Base-by-base conservation (phyloP, 345 rosid genomes). In the Arabidopsis arenosa region DNA sequence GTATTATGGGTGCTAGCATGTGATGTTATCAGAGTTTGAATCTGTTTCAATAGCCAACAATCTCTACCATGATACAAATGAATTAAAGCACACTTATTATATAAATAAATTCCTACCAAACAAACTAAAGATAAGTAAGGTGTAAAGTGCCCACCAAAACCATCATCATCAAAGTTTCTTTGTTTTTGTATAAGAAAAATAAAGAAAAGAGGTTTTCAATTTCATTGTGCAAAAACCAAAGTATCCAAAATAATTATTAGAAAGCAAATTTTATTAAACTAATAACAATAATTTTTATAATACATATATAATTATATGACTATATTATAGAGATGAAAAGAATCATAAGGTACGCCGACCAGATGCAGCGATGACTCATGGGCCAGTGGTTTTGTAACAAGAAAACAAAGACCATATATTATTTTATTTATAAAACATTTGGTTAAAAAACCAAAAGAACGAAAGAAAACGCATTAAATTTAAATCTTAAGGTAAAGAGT, bases 271-370 rank as follows among this genome's bases (percentile, higher is more conserved):
- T 10, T 23, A 36, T 35, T 14, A 55, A 65, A 55, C 58, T 18
- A 43, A 30, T 54, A 63, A 10, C 33, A 11, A 51, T 37, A 39
- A 28, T 39, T 7, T n/a, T 10, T 18, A 33, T 44, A 0, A 2
- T 9, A 41, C n/a, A 37, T 9, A 10, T 17, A 63, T 17, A 49
- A 18, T 6, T 9, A 55, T 6, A 39, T 5, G 21, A 48, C 8
- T 39, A 52, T 68, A 61, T 68, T 68, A 41, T 52, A 61, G 9
- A n/a, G 33, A 57, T 62, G 11, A 54, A 62, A 30, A 47, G 72
- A 63, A 76, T 70, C 71, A 63, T 55, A 53, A 28, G 80, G 71
- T 55, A 40, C 67, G 68, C 73, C 76, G 80, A 71, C 80, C 73
- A 77, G 67, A 65, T 57, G 76, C 67, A 56, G 40, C 18, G 62